Conservation (phyloP, 2,329 filamentous ascomycete species). For the Phaeosphaeria sp. region DNA sequence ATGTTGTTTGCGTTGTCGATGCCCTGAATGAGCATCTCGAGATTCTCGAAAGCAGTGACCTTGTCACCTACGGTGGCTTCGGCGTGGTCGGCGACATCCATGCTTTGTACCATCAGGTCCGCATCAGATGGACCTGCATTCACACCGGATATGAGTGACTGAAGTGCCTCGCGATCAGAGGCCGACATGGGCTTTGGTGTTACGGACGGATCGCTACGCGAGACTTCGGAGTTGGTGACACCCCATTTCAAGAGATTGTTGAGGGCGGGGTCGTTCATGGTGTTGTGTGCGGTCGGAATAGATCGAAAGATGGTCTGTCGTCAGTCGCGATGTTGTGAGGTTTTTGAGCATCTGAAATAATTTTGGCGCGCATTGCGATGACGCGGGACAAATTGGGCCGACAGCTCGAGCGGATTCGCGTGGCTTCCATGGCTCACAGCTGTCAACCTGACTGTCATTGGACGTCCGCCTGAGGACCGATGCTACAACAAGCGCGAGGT, state of each 20-base stretch:
- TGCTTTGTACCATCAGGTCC: constrained; percentile 86
- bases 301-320: not conserved
- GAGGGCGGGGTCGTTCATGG: constrained; percentile 67
- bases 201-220: constrained; percentile 45
- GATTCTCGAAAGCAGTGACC: constrained; percentile 34
- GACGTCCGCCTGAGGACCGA: too few relatives aligned
- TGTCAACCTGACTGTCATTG: constrained; percentile 7
- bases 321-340: not conserved
- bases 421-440: constrained; percentile 27
- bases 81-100: constrained; percentile 73
- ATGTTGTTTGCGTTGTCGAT: constrained; percentile 98
- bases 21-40: constrained; percentile 35
- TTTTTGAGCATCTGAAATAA: constrained; percentile 23
- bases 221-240: constrained; percentile 66
- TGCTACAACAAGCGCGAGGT: not conserved
- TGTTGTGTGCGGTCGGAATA: constrained; percentile 1
- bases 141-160: constrained; percentile 12
- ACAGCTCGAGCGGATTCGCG: constrained; percentile 31
- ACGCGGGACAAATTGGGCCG: constrained; percentile 27
- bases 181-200: constrained; percentile 62
- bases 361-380: constrained; percentile 28
- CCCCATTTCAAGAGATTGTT: constrained; percentile 84
- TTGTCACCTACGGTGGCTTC: constrained; percentile 25
- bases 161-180: constrained; percentile 15
- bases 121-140: constrained; percentile 68